Percentiles rank a stretch among this genome's conserved stretches.
phyloP scores from a whole-genome alignment of 2,329 filamentous ascomycete genomes.

The Huntiella moniliformis region DNA sequence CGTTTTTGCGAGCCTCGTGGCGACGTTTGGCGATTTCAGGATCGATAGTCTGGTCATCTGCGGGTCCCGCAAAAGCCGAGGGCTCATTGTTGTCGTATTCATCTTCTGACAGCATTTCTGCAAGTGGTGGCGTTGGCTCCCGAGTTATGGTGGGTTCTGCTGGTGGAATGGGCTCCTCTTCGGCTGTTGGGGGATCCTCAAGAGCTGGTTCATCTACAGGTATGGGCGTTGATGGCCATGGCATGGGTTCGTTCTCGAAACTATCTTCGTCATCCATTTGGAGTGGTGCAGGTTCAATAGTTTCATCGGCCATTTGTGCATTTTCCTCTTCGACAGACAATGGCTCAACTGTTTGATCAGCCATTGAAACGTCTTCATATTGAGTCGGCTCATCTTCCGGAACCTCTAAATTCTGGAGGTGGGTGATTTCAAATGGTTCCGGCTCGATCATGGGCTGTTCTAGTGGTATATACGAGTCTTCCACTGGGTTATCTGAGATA shows the following conservation, averaged over 20 bases:
- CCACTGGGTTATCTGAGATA: background rate
- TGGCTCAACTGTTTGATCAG: no score
- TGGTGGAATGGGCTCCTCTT: no score
- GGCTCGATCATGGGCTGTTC: slow-evolving; percentile 7
- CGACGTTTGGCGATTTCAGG: slow-evolving; percentile 3
- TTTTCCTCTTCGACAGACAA: no score
- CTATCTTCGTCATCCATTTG: no score
- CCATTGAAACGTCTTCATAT: slow-evolving; percentile 3
- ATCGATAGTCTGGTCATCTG: slow-evolving; percentile 3
- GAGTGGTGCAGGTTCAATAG: background rate
- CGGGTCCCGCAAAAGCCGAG: background rate
- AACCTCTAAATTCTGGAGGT: slow-evolving; percentile 7
- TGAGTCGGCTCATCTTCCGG: slow-evolving; percentile 3
- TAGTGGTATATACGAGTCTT: background rate
- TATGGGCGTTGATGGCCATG: no score
- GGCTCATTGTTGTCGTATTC: slow-evolving; percentile 10
- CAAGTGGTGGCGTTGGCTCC: background rate
- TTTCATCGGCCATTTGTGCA: background rate
- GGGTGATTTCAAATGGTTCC: slow-evolving; percentile 10
- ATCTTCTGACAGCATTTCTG: slow-evolving; percentile 9
- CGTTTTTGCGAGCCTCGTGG: slow-evolving; percentile 20
- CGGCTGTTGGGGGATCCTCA: no score
- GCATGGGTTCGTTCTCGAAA: no score
- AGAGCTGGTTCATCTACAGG: no score
- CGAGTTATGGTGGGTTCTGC: no score